A percentile compares a stretch with the other conserved stretches of the same genome.
These are phyloP conservation scores for Sporothrix variecibatus DNA, from an alignment of 2,329 filamentous ascomycete genomes.

Conservation along the genomic window DNA sequence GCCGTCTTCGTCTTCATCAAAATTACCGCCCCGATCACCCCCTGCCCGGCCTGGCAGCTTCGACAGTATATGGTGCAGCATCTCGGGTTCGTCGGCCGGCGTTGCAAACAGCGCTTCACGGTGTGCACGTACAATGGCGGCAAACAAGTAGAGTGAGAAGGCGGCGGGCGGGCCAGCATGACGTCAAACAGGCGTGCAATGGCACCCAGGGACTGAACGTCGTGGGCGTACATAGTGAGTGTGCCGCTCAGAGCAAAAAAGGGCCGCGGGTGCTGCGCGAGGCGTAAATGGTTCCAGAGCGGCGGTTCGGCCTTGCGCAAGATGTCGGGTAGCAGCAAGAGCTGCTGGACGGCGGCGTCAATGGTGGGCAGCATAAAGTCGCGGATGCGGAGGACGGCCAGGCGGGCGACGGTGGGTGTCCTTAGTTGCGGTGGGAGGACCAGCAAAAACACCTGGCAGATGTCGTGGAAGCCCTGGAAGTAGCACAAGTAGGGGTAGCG, in stretches of 20 bases:
- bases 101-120: slow-evolving; percentile 83
- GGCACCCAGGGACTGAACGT: slow-evolving; percentile 84
- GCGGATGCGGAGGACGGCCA: slow-evolving; percentile 86
- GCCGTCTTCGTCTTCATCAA: slow-evolving; percentile 67
- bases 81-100: slow-evolving; percentile 81
- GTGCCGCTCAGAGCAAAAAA: slow-evolving; percentile 94
- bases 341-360: slow-evolving; percentile 75
- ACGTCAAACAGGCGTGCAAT: slow-evolving; percentile 93
- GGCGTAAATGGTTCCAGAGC: slow-evolving; percentile 73
- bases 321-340: slow-evolving; percentile 84
- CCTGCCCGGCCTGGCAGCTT: slow-evolving; percentile 67
- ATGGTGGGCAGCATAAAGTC: slow-evolving; percentile 97
- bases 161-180: slow-evolving; percentile 81
- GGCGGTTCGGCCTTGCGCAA: slow-evolving; percentile 69
- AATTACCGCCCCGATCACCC: neutral
- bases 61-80: slow-evolving; percentile 84
- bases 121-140: slow-evolving; percentile 79
- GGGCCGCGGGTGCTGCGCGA: slow-evolving; percentile 61
- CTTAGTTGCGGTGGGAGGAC: slow-evolving; percentile 70
- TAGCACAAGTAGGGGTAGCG: slow-evolving; percentile 83
- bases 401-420: slow-evolving; percentile 67
- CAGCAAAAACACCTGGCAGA: slow-evolving; percentile 90
- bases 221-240: slow-evolving; percentile 94
- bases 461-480: slow-evolving; percentile 98
- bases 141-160: slow-evolving; percentile 88